phyloP scores from a whole-genome alignment of 225 moss, liverwort and hornwort genomes.

The Bryoerythrophyllum caledonicum region DNA sequence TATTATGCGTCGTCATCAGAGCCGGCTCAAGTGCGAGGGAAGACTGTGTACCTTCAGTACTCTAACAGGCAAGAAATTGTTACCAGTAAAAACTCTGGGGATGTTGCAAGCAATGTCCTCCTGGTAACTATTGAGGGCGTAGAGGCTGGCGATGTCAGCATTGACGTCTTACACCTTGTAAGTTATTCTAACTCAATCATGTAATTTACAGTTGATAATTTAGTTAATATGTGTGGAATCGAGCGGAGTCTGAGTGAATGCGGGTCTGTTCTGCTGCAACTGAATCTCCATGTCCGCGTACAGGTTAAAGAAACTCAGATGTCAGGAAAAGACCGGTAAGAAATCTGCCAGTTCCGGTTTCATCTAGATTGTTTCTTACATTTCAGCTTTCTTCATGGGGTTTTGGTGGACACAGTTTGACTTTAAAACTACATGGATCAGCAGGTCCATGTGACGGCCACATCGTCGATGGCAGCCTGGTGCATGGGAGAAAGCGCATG shows the following conservation, averaged over 20 bases:
- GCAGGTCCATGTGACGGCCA: slow-evolving; percentile 99
- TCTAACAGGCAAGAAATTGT: slow-evolving; percentile 99
- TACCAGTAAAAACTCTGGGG: slow-evolving; percentile 99
- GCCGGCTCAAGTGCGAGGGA: slow-evolving; percentile 98
- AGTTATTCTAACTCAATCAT: slow-evolving; percentile 55
- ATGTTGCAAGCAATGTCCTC: slow-evolving; percentile 99
- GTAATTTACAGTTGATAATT: slow-evolving; percentile 12
- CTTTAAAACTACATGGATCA: slow-evolving; percentile 99
- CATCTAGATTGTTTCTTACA: slow-evolving; percentile 81
- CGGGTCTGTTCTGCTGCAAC: slow-evolving; percentile 54
- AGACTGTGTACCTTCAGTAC: slow-evolving; percentile 99
- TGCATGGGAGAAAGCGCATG: slow-evolving; percentile 99
- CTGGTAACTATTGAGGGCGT: slow-evolving; percentile 99
- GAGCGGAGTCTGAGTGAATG: slow-evolving; percentile 56
- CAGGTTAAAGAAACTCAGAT: slow-evolving; percentile 31
- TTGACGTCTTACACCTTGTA: slow-evolving; percentile 99
- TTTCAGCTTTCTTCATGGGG: slow-evolving; percentile 93
- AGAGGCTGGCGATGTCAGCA: slow-evolving; percentile 99
- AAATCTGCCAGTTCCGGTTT: slow-evolving; percentile 65
- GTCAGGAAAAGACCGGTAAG: slow-evolving; percentile 53
- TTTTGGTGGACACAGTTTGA: slow-evolving; percentile 99
- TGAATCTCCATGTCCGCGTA: slow-evolving; percentile 30
- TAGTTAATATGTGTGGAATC: slow-evolving; percentile 33
- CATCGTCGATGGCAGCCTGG: slow-evolving; percentile 99
- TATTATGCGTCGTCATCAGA: slow-evolving; percentile 99